Base-by-base conservation (phyloP, 176 grass and related monocot species). In the Oryza nivara region DNA sequence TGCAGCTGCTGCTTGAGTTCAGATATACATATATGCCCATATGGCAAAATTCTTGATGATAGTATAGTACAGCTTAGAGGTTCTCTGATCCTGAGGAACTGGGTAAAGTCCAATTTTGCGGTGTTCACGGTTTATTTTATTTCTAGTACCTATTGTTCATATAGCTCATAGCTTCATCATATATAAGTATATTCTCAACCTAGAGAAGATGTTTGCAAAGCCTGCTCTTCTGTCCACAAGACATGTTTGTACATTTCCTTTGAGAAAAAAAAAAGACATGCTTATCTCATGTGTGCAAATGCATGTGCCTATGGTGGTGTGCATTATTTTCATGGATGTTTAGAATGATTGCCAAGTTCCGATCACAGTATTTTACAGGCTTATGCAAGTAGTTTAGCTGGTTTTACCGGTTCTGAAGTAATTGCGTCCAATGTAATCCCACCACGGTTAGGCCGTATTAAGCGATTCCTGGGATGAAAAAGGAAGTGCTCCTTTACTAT, bases 31-130 rank as follows among this genome's bases (percentile, higher is more conserved):
- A 25, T 70, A 25, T 70, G 52, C 52, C 9, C 14, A 80, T 66
- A 82, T 67, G 43, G 36, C 4, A 41, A 46, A 76, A 28, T 28
- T 78, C 25, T 73, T 71, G 41, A 66, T 71, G 40, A 66, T 76
- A 69, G 82, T 61, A 44, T 51, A 83, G 79, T 83, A 82, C 17
- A 82, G 73, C 73, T 68, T 61, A 90, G 74, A 68, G 63, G 68
- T 15, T 73, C 9, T 5, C 74, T 38, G 30, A 40, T 85, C 28
- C 69, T 38, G 74, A 75, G 80, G 74, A 90, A 86, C 35, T 83
- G 32, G 12, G 20, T 25, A 60, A 13, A 89, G 88, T 70, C 75
- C 74, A 83, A 82, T 90, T 87, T 87, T 90, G 84, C 41, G 1
- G 63, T 70, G 48, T 46, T 61, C 67, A 60, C 13, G 38, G 19